phyloP scores from a whole-genome alignment of 257 asterid genomes.

The Fraxinus cuspidata region DNA sequence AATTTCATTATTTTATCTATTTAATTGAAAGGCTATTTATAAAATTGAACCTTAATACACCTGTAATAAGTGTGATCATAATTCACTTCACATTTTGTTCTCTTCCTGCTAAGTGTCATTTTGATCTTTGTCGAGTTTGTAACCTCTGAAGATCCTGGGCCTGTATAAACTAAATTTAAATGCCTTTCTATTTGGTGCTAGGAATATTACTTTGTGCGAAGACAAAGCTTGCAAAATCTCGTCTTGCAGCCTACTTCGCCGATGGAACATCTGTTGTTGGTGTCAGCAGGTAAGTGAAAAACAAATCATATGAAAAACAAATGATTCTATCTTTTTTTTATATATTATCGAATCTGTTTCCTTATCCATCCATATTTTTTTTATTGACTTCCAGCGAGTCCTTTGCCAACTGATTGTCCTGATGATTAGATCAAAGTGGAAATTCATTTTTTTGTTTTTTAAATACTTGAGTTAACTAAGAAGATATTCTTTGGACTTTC shows the following conservation, averaged over 20 bases:
- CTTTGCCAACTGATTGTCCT: background rate
- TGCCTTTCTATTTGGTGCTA: constrained; percentile 33
- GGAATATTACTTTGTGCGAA: constrained; percentile 97
- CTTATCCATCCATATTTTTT: background rate
- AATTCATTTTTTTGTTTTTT: background rate
- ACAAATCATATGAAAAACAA: background rate
- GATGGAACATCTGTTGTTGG: constrained; percentile 79
- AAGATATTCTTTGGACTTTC: background rate
- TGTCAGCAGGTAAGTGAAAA: constrained; percentile 48
- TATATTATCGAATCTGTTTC: background rate
- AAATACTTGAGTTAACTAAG: background rate
- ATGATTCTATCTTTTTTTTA: background rate
- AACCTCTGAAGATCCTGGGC: constrained; percentile 17
- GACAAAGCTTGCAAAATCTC: constrained; percentile 73
- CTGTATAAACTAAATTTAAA: constrained; percentile 14
- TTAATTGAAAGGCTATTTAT: constrained; percentile 7
- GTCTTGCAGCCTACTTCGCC: constrained; percentile 85
- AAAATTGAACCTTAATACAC: background rate
- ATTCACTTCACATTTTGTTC: constrained; percentile 4
- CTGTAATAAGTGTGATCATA: background rate
- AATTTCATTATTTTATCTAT: background rate
- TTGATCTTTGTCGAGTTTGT: constrained; percentile 14
- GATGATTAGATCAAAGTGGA: background rate
- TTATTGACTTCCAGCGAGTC: constrained; percentile 14
- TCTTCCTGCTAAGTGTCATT: constrained; percentile 12